These are phyloP conservation scores for Physcia stellaris DNA, from an alignment of 495 filamentous ascomycete species.

Conservation along the genomic window DNA sequence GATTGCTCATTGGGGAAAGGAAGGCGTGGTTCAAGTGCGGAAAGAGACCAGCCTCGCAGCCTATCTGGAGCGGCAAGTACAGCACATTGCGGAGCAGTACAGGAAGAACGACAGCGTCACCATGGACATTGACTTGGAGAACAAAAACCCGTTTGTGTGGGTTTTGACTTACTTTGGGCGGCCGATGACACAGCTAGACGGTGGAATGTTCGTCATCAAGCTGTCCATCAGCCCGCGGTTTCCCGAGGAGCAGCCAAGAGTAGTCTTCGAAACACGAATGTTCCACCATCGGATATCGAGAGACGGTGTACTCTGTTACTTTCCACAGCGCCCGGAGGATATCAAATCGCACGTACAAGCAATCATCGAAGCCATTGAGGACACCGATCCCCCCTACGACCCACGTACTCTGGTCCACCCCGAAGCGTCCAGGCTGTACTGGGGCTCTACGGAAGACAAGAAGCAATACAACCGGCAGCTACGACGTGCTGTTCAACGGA, in stretches of 20 bases:
- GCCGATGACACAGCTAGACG: slow-evolving; percentile 87
- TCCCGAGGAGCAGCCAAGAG: slow-evolving; percentile 80
- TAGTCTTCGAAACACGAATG: slow-evolving; percentile 64
- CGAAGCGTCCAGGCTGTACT: slow-evolving; percentile 77
- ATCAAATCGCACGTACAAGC: slow-evolving; percentile 74
- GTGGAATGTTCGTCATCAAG: slow-evolving; percentile 73
- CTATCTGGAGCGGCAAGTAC: slow-evolving; percentile 69
- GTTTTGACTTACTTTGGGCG: slow-evolving; percentile 71
- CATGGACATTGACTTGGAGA: slow-evolving; percentile 58
- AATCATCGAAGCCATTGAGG: slow-evolving; percentile 71
- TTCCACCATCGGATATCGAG: slow-evolving; percentile 82
- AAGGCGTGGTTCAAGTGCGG: slow-evolving; percentile 47
- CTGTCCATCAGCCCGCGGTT: slow-evolving; percentile 78
- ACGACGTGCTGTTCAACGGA: slow-evolving; percentile 43
- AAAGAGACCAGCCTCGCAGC: slow-evolving; percentile 64
- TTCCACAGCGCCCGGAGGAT: slow-evolving; percentile 59
- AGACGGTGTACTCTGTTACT: slow-evolving; percentile 73
- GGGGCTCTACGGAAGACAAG: slow-evolving; percentile 66
- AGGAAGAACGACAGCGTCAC: slow-evolving; percentile 53
- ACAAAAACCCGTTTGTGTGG: slow-evolving; percentile 43
- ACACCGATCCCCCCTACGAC: slow-evolving; percentile 78
- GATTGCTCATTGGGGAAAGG: slow-evolving; percentile 51
- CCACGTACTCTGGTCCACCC: slow-evolving; percentile 78
- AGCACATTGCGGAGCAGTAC: slow-evolving; percentile 65
- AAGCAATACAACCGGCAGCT: slow-evolving; percentile 74